These are phyloP conservation scores for Lotus japonicus DNA, from an alignment of 306 rosid species.

Conservation along the genomic window DNA sequence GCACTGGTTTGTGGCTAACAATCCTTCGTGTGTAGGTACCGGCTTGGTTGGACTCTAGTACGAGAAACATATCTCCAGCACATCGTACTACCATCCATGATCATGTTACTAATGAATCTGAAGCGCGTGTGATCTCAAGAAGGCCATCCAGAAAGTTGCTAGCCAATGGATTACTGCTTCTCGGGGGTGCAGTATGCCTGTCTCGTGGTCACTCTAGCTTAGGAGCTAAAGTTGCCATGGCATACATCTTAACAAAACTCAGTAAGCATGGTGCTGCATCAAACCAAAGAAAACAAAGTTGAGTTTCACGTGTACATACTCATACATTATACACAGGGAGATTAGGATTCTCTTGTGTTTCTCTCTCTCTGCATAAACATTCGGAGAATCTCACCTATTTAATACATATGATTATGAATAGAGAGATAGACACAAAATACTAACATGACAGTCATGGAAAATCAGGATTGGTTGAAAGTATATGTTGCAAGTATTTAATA, in stretches of 20 bases:
- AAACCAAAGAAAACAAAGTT: constrained; percentile 17
- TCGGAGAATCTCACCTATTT: no score
- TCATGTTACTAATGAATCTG: constrained; percentile 23
- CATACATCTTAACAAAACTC: constrained; percentile 60
- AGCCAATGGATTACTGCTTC: constrained; percentile 62
- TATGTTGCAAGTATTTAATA: no score
- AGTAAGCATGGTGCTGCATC: constrained; percentile 43
- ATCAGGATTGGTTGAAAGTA: no score
- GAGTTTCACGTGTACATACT: background rate
- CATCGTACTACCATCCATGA: constrained; percentile 20
- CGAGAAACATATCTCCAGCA: constrained; percentile 18
- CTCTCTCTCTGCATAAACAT: no score
- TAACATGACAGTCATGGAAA: no score
- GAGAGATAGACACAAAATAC: no score
- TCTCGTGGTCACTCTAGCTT: constrained; percentile 79
- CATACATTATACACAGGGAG: no score
- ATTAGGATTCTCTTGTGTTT: no score
- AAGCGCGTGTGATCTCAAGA: constrained; percentile 22
- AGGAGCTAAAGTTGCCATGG: constrained; percentile 83
- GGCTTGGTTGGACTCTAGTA: constrained; percentile 36
- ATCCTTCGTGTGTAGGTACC: constrained; percentile 51
- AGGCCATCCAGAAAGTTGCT: constrained; percentile 56
- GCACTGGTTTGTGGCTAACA: background rate
- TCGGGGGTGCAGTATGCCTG: constrained; percentile 72
- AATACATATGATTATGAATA: no score